Evolutionary conservation across 2,329 filamentous ascomycete species (phyloP).

Genomic region (Ceratocystiopsis minuta): DNA sequence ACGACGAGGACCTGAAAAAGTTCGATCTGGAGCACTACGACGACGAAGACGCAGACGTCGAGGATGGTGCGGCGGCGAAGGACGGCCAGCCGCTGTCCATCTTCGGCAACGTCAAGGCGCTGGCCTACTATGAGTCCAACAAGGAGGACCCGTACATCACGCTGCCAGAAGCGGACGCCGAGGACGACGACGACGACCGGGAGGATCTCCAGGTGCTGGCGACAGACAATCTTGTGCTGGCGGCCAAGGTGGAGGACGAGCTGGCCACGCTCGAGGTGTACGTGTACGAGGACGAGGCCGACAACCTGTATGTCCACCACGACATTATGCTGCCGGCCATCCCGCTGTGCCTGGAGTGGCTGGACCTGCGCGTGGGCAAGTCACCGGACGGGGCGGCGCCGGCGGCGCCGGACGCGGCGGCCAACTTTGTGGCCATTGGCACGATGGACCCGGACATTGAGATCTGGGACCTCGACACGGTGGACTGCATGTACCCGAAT

Average conservation of each 20-base stretch:
- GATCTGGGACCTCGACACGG: slow-evolving; percentile 89
- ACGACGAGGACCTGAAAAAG: slow-evolving; percentile 83
- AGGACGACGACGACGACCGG: slow-evolving; percentile 67
- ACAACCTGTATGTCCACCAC: slow-evolving; percentile 98
- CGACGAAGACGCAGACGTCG: slow-evolving; percentile 47
- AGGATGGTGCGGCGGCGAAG: slow-evolving; percentile 34
- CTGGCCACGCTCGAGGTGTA: slow-evolving; percentile 93
- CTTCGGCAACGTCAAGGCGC: slow-evolving; percentile 86
- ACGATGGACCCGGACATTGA: slow-evolving; percentile 98
- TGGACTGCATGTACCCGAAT: slow-evolving; percentile 97
- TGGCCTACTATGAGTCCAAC: slow-evolving; percentile 87
- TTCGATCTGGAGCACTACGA: slow-evolving; percentile 96
- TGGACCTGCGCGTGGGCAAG: slow-evolving; percentile 78
- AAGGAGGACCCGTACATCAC: slow-evolving; percentile 96
- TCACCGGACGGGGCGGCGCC: slow-evolving; percentile 14
- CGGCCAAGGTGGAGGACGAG: slow-evolving; percentile 91
- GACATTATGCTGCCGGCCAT: slow-evolving; percentile 98
- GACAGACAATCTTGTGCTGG: slow-evolving; percentile 81
- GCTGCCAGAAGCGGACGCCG: slow-evolving; percentile 46
- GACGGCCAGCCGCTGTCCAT: slow-evolving; percentile 55
- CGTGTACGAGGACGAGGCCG: slow-evolving; percentile 85
- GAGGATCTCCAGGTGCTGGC: slow-evolving; percentile 87
- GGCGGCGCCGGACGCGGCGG: slow-evolving; percentile 44
- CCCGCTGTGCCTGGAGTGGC: slow-evolving; percentile 87
- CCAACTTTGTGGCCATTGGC: slow-evolving; percentile 86